Evolutionary conservation across 345 rosid species (phyloP).

Genomic region (Boechera divaricarpa): DNA sequence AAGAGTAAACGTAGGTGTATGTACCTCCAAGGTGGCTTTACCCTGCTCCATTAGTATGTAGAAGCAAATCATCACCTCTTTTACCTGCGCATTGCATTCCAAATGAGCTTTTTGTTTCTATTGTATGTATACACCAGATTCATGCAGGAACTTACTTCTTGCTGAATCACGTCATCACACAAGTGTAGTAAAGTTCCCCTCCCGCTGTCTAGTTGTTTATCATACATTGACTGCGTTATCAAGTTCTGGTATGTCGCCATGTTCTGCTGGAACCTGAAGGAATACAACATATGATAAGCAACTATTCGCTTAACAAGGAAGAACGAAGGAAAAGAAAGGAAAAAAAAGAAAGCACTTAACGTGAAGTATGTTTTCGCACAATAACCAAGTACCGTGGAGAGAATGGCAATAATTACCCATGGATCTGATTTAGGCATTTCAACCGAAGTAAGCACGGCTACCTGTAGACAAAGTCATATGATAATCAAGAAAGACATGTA

Average conservation of each 20-base stretch:
- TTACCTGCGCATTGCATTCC: slow-evolving; percentile 63
- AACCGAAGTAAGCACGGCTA: slow-evolving; percentile 76
- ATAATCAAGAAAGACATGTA: slow-evolving; percentile 16
- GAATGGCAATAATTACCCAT: slow-evolving; percentile 84
- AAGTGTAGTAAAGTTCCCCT: slow-evolving; percentile 93
- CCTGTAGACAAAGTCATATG: slow-evolving; percentile 52
- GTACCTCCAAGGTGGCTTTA: slow-evolving; percentile 75
- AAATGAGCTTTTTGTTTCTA: slow-evolving; percentile 19
- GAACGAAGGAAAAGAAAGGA: slow-evolving; percentile 3
- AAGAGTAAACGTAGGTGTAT: background rate
- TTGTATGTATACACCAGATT: background rate
- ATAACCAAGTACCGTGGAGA: slow-evolving; percentile 92
- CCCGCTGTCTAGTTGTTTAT: slow-evolving; percentile 97
- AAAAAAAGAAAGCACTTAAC: slow-evolving; percentile 54
- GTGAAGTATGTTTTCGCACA: slow-evolving; percentile 98
- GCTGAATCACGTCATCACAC: slow-evolving; percentile 97
- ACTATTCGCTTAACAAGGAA: background rate
- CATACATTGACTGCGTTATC: slow-evolving; percentile 95
- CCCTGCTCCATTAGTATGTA: slow-evolving; percentile 97
- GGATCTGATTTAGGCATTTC: slow-evolving; percentile 83
- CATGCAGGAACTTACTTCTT: slow-evolving; percentile 71
- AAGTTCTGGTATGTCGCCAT: slow-evolving; percentile 86
- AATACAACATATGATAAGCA: slow-evolving; percentile 36
- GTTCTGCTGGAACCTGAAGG: slow-evolving; percentile 80
- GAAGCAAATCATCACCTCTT: slow-evolving; percentile 88